These are phyloP conservation scores for Polyporus tsugae DNA, from an alignment of 1,284 basidiomycete species.

Conservation along the genomic window DNA sequence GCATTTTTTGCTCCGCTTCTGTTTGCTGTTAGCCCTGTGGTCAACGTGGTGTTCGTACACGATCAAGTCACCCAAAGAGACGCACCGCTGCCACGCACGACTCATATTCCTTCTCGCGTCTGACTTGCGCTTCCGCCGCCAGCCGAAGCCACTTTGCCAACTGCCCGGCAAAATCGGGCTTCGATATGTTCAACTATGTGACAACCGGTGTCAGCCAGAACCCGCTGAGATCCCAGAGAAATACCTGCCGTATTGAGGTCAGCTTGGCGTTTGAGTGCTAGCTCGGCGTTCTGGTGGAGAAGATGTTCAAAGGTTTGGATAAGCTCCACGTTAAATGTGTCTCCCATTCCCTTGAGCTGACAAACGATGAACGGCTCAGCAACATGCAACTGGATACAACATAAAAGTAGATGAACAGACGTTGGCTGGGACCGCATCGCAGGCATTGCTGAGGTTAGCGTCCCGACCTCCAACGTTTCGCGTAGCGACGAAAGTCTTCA, in stretches of 20 bases:
- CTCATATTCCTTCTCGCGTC: background rate
- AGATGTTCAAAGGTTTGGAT: background rate
- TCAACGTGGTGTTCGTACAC: background rate
- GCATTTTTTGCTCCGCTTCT: background rate
- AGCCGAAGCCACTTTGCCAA: constrained; percentile 8
- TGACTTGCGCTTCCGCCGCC: constrained; percentile 4
- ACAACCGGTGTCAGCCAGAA: background rate
- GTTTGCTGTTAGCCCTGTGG: background rate
- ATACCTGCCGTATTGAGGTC: constrained; percentile 8
- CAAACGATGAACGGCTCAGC: background rate
- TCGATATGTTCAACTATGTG: constrained; percentile 10
- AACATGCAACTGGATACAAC: background rate
- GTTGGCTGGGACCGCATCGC: background rate
- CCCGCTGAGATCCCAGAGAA: background rate
- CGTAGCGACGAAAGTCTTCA: background rate
- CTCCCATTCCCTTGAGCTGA: background rate
- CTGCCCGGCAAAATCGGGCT: constrained; percentile 5
- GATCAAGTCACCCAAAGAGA: background rate
- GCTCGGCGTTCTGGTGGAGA: background rate
- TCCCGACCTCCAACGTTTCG: background rate
- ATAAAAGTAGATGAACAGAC: background rate
- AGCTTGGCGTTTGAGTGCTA: too few species aligned
- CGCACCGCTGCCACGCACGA: constrained; percentile 5
- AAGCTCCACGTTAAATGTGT: background rate
- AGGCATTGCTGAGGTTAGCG: background rate